Evolutionary conservation across 148 eudicot species (phyloP).

Genomic region (Fagopyrum homotropicum): DNA sequence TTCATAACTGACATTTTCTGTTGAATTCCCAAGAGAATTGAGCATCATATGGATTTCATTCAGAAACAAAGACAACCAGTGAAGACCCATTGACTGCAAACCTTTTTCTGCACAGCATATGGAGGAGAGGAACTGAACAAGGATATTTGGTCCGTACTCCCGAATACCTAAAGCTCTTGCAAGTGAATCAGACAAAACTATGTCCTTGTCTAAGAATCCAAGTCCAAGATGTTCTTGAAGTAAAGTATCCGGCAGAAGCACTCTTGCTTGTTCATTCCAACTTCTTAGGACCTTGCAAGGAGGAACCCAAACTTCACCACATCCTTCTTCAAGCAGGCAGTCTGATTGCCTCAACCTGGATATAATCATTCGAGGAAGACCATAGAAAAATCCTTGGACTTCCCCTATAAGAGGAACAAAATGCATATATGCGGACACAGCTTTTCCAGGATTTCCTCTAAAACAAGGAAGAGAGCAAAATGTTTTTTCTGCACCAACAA

Average conservation of each 20-base stretch:
- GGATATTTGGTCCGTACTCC: constrained; percentile 72
- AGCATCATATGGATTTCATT: constrained; percentile 53
- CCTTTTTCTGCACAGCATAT: constrained; percentile 45
- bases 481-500: constrained; percentile 63
- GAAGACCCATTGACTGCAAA: constrained; percentile 54
- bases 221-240: constrained; percentile 73
- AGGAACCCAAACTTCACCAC: constrained; percentile 60
- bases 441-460: constrained; percentile 57
- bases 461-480: constrained; percentile 77
- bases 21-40: constrained; percentile 31
- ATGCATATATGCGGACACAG: constrained; percentile 70
- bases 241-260: constrained; percentile 57
- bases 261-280: constrained; percentile 63
- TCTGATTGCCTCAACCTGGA: constrained; percentile 74
- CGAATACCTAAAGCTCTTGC: constrained; percentile 76
- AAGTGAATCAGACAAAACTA: constrained; percentile 56
- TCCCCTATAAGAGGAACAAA: constrained; percentile 92
- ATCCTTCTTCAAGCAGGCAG: constrained; percentile 78
- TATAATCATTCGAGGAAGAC: constrained; percentile 75
- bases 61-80: constrained; percentile 67
- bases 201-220: constrained; percentile 60
- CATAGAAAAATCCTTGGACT: constrained; percentile 87
- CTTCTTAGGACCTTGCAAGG: constrained; percentile 83
- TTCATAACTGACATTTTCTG: constrained; percentile 28
- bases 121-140: constrained; percentile 60